Base-by-base conservation (phyloP, 1,284 basidiomycete species). In the Melampsora abietis-canadensis region DNA sequence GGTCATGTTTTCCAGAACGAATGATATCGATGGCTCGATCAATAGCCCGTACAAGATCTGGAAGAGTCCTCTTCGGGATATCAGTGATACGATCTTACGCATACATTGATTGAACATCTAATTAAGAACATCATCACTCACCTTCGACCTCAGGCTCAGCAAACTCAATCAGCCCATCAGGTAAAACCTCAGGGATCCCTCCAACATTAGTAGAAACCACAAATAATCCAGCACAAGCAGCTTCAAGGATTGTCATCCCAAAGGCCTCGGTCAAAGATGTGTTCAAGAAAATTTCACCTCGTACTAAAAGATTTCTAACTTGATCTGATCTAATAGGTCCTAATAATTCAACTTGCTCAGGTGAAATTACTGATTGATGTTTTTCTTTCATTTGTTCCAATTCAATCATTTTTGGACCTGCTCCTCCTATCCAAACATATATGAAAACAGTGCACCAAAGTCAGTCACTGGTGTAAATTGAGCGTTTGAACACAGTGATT, bases 231-330 rank as follows among this genome's bases (percentile, higher is more conserved):
- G 92, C 88, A 78, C 91, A 94, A 0, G 96, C 96, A 0, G 96
- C 96, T 84, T 99, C 96, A 64, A 98, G 86, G 78, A 96, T 93
- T 8, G 91, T 90, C 77, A 95, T 98, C 0, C 96, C 95, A 79
- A 99, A 99, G 0, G 96, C 88, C 82, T 99, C 95, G 0, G 95
- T 99, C 24, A 99, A 85, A 0, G 92, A 94, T 0, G 95, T 95
- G 81, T 95, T 96, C 83, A 98, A 86, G 83, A 92, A 98, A 77
- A 99, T 94, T 10, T 92, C 86, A 0, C 94, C 94, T 64, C 88
- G 87, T 8, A 85, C 84, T 24, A 98, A 86, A 27, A 97, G 88
- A n/a, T 87, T 85, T 63, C 87, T 87, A 21, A 97, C 96, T 74
- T 95, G 90, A 31, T 87, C 87, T 74, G 90, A 92, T 12, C 86